Evolutionary conservation across 768 basidiomycete genomes (phyloP), one percentile per base, ranked within the genome.

Genomic region (Hypholoma fasciculare): DNA sequence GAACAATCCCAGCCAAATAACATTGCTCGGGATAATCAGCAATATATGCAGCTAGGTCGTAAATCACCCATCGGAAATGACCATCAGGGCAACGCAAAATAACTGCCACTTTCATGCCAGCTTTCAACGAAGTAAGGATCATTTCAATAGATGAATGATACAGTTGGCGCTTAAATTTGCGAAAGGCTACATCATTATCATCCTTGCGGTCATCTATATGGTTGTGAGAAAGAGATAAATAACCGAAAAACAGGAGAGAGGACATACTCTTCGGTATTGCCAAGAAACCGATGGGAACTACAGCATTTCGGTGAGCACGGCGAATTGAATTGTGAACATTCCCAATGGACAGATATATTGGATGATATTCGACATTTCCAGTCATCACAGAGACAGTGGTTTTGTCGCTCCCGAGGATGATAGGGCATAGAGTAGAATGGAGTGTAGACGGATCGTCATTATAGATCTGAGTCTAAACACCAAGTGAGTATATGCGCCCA

Each of bases 11-110:
- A 0, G 73, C 60, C 1, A 76, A 55, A 5, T 67, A 53, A 4
- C 65, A 68, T 54, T 76, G 72, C 59, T 76, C 73, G 0, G 74
- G 75, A 42, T 78, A 76, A 51, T 78, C 71, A 0, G 71, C 71
- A 49, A 76, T 75, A 50, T 72, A 76, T 1, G 72, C 67, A 14
- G 66, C 70, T 16, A 78, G 61, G 2, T 62, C 65, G 60, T 67
- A 74, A 16, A 73, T 67, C 6, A 62, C 63, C 9, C 63, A 50
- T 0, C 61, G 57, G 54, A 56, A 74, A 50, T 73, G 68, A 0
- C 75, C 68, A 60, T 78, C 72, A 12, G 59, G 58, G 51, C 61
- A 77, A 0, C 50, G 43, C 0, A 64, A 27, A 23, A 76, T 56
- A 23, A 67, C 61, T 0, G 71, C 71, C 0, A 4, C 63, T 0